These are phyloP conservation scores for Candida sithepensis DNA, from an alignment of 805 yeast species.

Conservation along the genomic window DNA sequence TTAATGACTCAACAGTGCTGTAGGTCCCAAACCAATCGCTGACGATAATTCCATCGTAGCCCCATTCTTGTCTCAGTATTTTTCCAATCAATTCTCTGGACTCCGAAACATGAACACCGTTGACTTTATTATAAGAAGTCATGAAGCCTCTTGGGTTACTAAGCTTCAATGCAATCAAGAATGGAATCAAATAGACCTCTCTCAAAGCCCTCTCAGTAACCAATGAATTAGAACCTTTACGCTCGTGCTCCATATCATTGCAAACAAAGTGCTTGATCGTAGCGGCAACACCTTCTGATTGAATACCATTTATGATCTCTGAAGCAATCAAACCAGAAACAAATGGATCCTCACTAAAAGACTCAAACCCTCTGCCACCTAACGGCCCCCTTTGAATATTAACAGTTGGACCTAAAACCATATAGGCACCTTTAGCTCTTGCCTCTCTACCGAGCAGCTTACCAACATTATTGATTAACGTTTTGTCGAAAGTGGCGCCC, in stretches of 20 bases:
- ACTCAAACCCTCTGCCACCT: conserved; percentile 32
- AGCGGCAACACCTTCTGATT: conserved; percentile 47
- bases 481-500: conserved; percentile 42
- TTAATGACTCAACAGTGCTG: too few relatives aligned
- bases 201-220: conserved; percentile 61
- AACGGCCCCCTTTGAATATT: conserved; percentile 45
- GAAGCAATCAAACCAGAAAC: conserved; percentile 46
- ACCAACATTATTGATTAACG: conserved; percentile 37
- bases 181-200: conserved; percentile 62
- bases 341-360: conserved; percentile 21
- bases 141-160: conserved; percentile 53
- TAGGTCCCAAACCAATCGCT: conserved; percentile 67
- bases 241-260: conserved; percentile 59
- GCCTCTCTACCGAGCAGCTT: conserved; percentile 46
- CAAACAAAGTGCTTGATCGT: conserved; percentile 63
- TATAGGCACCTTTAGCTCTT: conserved; percentile 40
- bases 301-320: conserved; percentile 52
- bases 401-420: conserved; percentile 34
- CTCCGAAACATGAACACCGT: conserved; percentile 58
- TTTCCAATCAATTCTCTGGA: conserved; percentile 41
- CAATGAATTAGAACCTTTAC: conserved; percentile 45
- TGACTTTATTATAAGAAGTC: conserved; percentile 63
- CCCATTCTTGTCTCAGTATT: conserved; percentile 54
- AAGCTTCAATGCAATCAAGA: conserved; percentile 56
- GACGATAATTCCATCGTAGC: conserved; percentile 53